Base-by-base conservation (phyloP, 1,284 basidiomycete genomes). In the Phylloporus sp. region DNA sequence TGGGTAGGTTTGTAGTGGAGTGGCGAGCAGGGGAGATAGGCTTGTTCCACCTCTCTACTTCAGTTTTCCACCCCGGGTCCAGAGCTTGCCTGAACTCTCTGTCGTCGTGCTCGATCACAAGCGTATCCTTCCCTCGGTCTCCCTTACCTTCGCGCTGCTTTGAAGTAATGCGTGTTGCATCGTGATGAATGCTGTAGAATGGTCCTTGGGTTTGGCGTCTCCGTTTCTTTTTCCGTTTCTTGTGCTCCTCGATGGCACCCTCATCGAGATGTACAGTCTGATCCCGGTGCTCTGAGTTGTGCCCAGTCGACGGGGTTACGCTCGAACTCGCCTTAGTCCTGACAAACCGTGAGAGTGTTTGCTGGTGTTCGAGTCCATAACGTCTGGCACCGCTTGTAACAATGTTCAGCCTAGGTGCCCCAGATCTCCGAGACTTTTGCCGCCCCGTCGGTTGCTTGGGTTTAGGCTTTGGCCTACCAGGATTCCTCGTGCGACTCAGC, bases 41-140 rank as follows among this genome's bases (percentile, higher is more conserved):
- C 47, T 68, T 75, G 27, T 78, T 79, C 77, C 77, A 78, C 67
- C 77, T 80, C 62, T 80, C 71, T 60, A 78, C 73, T 66, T 78
- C 79, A 61, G 71, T 72, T 66, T 64, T 80, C 77, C 78, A 80
- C 52, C 74, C 72, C 68, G 86, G 86, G 62, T 82, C 82, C 60
- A 88, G 74, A 1, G 83, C 85, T 60, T 75, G 77, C 57, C 81
- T 80, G 64, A 88, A 84, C 12, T 74, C 82, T 32, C 82, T 76
- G 66, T 86, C 83, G 67, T 84, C 79, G n/a, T 82, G 60, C 63
- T 84, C 78, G 77, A 72, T 82, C 63, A 71, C 78, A 73, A 71
- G 52, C 6, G 62, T 37, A 23, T 47, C n/a, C 10, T 49, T 32
- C 61, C 62, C 29, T 37, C 63, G 66, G 29, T 58, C 63, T 17